Percentiles rank a stretch among this genome's conserved stretches.
Conservation (phyloP, 179 eudicot genomes). For the Silene vulgaris region DNA sequence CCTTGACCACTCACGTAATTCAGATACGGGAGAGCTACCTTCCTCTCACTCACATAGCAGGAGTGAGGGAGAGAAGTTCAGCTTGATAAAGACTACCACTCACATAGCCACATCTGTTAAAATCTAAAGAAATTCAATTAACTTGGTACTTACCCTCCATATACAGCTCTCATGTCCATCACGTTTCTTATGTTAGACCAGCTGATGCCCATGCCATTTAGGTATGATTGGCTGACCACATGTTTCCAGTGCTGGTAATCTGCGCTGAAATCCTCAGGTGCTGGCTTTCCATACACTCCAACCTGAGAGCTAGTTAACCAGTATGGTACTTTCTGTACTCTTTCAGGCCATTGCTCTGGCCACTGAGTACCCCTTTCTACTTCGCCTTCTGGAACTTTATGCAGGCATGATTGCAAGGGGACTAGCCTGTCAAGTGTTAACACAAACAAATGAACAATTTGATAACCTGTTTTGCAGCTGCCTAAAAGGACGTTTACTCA, state of each 20-base stretch:
- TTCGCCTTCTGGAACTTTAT: slow-evolving; percentile 54
- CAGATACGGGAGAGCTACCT: too few species aligned
- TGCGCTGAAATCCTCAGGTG: slow-evolving; percentile 63
- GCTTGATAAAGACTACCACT: too few species aligned
- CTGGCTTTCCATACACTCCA: slow-evolving; percentile 82
- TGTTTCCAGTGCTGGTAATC: slow-evolving; percentile 74
- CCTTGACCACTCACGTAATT: too few species aligned
- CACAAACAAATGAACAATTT: background rate
- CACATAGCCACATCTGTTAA: background rate
- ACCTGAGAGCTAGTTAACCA: slow-evolving; percentile 61
- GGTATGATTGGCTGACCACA: slow-evolving; percentile 57
- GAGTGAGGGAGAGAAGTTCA: too few species aligned
- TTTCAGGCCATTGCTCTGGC: slow-evolving; percentile 73
- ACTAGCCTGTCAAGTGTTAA: slow-evolving; percentile 43
- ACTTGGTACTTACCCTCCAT: slow-evolving; percentile 71
- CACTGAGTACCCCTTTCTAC: slow-evolving; percentile 61
- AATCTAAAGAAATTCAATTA: background rate
- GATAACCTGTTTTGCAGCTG: background rate
- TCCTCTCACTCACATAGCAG: too few species aligned
- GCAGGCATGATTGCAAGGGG: slow-evolving; percentile 76
- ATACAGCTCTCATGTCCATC: slow-evolving; percentile 83
- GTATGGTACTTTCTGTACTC: slow-evolving; percentile 55
- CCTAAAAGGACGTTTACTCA: background rate
- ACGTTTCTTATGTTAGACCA: slow-evolving; percentile 77
- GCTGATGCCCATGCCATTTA: slow-evolving; percentile 62